These are phyloP conservation scores for Chlorella sp. DNA, from an alignment of 139 green algal species.

Conservation along the genomic window DNA sequence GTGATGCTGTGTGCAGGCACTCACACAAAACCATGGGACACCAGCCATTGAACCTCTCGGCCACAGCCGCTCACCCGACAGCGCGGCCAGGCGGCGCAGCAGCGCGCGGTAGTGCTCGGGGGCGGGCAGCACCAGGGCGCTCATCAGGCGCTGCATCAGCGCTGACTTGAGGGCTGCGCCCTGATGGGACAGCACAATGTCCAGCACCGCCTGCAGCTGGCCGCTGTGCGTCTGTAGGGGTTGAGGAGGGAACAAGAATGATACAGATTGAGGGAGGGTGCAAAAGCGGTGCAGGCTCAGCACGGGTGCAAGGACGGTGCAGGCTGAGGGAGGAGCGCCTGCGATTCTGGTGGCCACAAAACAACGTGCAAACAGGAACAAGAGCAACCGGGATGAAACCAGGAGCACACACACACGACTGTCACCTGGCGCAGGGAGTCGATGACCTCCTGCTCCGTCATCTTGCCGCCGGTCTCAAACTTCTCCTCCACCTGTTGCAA, in stretches of 20 bases:
- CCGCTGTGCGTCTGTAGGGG: slow-evolving; percentile 57
- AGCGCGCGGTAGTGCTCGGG: slow-evolving; percentile 78
- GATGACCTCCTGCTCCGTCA: slow-evolving; percentile 91
- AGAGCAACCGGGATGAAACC: no score
- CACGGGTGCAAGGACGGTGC: no score
- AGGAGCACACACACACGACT: no score
- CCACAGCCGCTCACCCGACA: slow-evolving; percentile 63
- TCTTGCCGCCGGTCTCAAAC: slow-evolving; percentile 51
- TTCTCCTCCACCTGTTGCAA: slow-evolving; percentile 61
- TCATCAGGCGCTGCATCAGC: slow-evolving; percentile 85
- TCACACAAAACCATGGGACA: no score
- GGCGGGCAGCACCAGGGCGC: slow-evolving; percentile 75
- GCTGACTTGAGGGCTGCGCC: slow-evolving; percentile 73
- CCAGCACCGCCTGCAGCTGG: slow-evolving; percentile 79
- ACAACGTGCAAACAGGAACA: no score
- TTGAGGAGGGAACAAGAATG: not conserved
- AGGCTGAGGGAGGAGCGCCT: no score
- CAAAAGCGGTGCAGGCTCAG: no score
- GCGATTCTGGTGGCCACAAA: no score
- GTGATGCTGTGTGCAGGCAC: no score
- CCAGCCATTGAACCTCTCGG: no score
- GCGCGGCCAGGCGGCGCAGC: slow-evolving; percentile 82
- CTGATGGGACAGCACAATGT: slow-evolving; percentile 90
- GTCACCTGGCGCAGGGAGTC: slow-evolving; percentile 82
- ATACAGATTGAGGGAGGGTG: no score